Conservation (phyloP, 164 flowering plant species). For the Aristolochia californica region DNA sequence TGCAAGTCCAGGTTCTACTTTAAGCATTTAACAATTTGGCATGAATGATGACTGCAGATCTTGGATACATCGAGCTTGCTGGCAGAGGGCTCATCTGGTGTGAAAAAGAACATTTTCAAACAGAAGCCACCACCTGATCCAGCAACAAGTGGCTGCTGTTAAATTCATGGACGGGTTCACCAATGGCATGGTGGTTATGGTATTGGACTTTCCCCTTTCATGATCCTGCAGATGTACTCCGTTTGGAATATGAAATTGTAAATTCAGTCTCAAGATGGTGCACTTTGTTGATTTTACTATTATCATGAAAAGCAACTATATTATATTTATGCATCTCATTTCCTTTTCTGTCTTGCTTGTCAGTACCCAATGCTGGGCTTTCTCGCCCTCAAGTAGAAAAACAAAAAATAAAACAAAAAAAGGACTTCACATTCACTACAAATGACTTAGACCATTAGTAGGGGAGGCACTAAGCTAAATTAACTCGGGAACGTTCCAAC, state of each 20-base stretch:
- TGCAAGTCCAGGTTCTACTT: too few species aligned
- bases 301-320: neutral
- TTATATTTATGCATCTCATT: neutral
- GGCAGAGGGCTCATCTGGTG: constrained; percentile 59
- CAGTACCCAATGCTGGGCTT: too few species aligned
- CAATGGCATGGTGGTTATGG: neutral
- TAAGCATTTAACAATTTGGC: neutral
- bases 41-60: constrained; percentile 38
- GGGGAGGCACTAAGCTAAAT: too few species aligned
- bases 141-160: constrained; percentile 61
- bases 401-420: too few species aligned
- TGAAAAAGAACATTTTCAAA: constrained; percentile 67
- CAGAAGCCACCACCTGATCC: constrained; percentile 62
- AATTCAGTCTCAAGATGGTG: neutral
- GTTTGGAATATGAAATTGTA: neutral
- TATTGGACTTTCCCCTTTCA: neutral
- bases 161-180: constrained; percentile 1
- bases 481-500: too few species aligned
- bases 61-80: constrained; percentile 79
- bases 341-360: too few species aligned
- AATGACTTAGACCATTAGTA: too few species aligned
- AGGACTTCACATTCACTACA: too few species aligned
- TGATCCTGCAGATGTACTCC: neutral
- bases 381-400: too few species aligned
- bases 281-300: neutral